A percentile compares a stretch with the other conserved stretches of the same genome.
Evolutionary conservation across 495 filamentous ascomycete genomes (phyloP).

Genomic region (Poronia punctata): DNA sequence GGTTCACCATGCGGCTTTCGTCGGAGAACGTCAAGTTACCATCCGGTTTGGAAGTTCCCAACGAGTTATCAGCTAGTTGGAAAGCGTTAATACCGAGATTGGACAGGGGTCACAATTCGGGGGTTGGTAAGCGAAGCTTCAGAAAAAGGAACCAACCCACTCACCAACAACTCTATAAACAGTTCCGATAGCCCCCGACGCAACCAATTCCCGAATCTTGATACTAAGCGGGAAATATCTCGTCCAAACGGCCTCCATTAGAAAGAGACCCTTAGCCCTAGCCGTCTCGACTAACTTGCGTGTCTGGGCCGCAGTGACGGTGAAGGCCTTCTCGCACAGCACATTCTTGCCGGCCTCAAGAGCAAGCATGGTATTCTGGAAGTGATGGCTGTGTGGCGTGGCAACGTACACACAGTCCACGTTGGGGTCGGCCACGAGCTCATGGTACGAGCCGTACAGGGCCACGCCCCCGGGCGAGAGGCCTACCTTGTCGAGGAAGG

Average conservation of each 20-base stretch:
- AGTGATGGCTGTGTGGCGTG: conserved; percentile 93
- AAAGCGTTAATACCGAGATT: conserved; percentile 6
- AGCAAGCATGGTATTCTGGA: conserved; percentile 78
- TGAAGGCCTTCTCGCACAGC: conserved; percentile 90
- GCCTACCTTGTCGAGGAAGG: conserved; percentile 63
- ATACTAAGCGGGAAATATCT: conserved; percentile 79
- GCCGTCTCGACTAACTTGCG: conserved; percentile 69
- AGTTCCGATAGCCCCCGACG: conserved; percentile 62
- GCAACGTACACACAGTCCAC: conserved; percentile 90
- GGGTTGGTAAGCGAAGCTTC: no score
- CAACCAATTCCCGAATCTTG: conserved; percentile 65
- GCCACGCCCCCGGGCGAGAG: conserved; percentile 55
- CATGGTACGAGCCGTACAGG: conserved; percentile 74
- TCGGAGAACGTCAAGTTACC: conserved; percentile 41
- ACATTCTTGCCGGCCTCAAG: conserved; percentile 82
- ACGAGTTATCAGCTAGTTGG: conserved; percentile 51
- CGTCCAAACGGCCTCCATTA: conserved; percentile 98
- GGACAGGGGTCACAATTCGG: background rate
- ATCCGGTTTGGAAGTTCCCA: conserved; percentile 32
- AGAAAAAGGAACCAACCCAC: conserved; percentile 11
- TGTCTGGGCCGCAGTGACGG: conserved; percentile 77
- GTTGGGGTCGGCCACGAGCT: conserved; percentile 66
- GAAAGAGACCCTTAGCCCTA: conserved; percentile 71
- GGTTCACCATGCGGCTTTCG: conserved; percentile 76
- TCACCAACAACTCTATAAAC: conserved; percentile 64